Base-by-base conservation (phyloP, 768 basidiomycete species). In the Galerina sulciceps region DNA sequence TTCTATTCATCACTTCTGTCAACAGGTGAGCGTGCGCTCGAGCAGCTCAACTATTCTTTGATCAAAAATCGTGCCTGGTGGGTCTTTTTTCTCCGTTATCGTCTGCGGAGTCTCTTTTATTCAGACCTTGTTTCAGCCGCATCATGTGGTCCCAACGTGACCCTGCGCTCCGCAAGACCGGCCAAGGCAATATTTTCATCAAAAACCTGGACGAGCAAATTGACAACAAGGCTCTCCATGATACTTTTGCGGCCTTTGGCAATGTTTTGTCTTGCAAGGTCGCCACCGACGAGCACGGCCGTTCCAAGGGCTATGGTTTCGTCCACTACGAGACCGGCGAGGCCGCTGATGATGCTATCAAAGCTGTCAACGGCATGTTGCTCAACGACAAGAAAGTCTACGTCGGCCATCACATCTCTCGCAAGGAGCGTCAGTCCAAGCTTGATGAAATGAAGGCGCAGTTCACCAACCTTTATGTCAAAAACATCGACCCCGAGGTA, bases 81-180 rank as follows among this genome's bases (percentile, higher is more conserved):
- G 65, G 82, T 75, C 43, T 53, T 53, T 52, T n/a, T 15, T 60
- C 43, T 55, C 17, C 67, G 41, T 53, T 57, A 26, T 56, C 58
- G 35, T 55, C 22, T 50, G 59, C 53, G 41, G 40, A 59, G 50
- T 47, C 41, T 50, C 23, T 62, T 23, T 37, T 56, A 63, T 50
- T 49, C 43, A 42, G 37, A 50, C 34, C 53, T 57, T 62, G 69
- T 62, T 53, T 57, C 65, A 94, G 92, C 83, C 94, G 97, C 69
- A 99, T 99, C 85, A 99, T 99, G 97, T 99, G 97, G 96, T 98
- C 96, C 71, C 97, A 99, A 85, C 93, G 97, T 75, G 97, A 99
- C 81, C 97, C 97, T 59, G 94, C 95, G 67, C 88, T 99, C 72
- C 93, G 97, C 77, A 99, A 99, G 88, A 98, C 95, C 63, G 95